phyloP scores from a whole-genome alignment of 257 asterid species.

The Petrea volubilis region DNA sequence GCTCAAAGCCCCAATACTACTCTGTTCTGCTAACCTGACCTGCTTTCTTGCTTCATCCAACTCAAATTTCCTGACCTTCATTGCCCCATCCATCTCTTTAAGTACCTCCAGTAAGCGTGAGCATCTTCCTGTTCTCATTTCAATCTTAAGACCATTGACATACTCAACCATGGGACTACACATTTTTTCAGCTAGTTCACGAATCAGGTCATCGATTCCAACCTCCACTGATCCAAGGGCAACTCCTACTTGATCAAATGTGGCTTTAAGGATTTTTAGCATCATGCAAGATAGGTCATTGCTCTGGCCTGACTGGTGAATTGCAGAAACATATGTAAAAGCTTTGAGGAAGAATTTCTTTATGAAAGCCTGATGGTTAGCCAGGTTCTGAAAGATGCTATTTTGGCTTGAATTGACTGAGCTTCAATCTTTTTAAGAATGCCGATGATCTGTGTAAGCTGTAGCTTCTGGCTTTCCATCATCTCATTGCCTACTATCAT shows the following conservation, averaged over 20 bases:
- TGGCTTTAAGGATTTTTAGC: slow-evolving; percentile 51
- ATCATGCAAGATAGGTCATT: slow-evolving; percentile 38
- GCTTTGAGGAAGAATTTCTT: slow-evolving; percentile 53
- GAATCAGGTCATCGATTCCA: slow-evolving; percentile 60
- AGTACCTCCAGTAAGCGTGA: slow-evolving; percentile 49
- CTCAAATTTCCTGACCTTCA: slow-evolving; percentile 51
- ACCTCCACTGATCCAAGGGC: slow-evolving; percentile 68
- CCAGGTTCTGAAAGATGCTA: slow-evolving; percentile 54
- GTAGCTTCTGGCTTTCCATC: slow-evolving; percentile 57
- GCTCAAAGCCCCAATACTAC: slow-evolving; percentile 43
- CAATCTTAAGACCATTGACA: slow-evolving; percentile 57
- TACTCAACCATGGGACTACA: slow-evolving; percentile 73
- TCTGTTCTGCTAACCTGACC: slow-evolving; percentile 46
- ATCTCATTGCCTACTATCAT: slow-evolving; percentile 54
- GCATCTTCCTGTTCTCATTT: slow-evolving; percentile 56
- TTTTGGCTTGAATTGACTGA: slow-evolving; percentile 67
- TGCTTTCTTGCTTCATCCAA: slow-evolving; percentile 64
- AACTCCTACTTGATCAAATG: slow-evolving; percentile 43
- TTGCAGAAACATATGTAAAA: slow-evolving; percentile 43
- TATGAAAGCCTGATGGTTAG: slow-evolving; percentile 44
- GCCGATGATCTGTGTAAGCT: slow-evolving; percentile 52
- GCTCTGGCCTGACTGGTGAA: slow-evolving; percentile 40
- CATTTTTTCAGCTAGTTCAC: slow-evolving; percentile 57
- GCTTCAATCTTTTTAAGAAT: slow-evolving; percentile 61
- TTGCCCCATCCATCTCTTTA: slow-evolving; percentile 59